These are phyloP conservation scores for Coffea canephora DNA, from an alignment of 257 asterid species.

Conservation along the genomic window DNA sequence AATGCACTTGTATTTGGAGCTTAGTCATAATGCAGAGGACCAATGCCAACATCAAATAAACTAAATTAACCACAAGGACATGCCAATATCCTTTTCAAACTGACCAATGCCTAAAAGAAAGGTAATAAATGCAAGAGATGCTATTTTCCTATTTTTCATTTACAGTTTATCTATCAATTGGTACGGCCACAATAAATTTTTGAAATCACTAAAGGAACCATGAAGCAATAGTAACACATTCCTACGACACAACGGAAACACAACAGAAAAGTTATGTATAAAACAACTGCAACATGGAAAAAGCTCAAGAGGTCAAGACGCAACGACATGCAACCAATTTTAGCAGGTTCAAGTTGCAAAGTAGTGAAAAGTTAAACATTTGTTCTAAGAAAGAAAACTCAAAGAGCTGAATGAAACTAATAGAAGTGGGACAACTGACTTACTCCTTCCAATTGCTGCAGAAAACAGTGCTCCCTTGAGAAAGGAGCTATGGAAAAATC, in stretches of 20 bases:
- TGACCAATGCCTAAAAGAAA: not conserved
- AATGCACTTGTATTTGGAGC: not conserved
- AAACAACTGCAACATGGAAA: not conserved
- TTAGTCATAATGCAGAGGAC: not conserved
- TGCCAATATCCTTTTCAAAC: not conserved
- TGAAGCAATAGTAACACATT: not conserved
- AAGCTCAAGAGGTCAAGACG: not conserved
- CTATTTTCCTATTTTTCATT: not conserved
- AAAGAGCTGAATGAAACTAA: not conserved
- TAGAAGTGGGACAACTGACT: constrained; percentile 20
- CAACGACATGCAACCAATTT: not conserved
- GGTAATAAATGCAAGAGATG: not conserved
- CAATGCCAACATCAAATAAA: not conserved
- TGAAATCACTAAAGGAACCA: not conserved
- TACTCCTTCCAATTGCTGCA: constrained; percentile 42
- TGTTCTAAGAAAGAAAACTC: not conserved
- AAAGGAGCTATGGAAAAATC: constrained; percentile 18
- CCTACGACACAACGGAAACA: not conserved
- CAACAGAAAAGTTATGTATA: not conserved
- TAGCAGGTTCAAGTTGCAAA: not conserved
- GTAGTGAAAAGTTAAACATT: not conserved
- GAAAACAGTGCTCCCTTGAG: constrained; percentile 30
- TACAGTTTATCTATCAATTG: not conserved
- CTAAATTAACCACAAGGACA: not conserved
- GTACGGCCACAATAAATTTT: not conserved